Base-by-base conservation (phyloP, 164 flowering plant species). In the Buxus sempervirens region DNA sequence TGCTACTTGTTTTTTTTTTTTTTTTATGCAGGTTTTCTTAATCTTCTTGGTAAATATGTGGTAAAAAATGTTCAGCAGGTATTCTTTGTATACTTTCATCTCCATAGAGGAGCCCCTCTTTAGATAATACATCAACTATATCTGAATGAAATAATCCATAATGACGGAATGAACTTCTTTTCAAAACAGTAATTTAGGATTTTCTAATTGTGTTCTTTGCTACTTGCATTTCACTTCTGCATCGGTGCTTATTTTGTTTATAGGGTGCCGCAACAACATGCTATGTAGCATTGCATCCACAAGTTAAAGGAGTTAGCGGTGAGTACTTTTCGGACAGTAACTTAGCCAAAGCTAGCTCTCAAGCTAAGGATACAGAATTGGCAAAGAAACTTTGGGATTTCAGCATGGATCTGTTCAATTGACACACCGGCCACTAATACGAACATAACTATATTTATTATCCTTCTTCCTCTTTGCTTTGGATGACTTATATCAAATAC, bases 241-340 rank as follows among this genome's bases (percentile, higher is more conserved):
- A n/a, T 13, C 21, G 60, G 15, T 58, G 54, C 23, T 48, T 66
- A 14, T 55, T 23, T 24, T 72, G 62, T 55, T 24, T 70, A 49
- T 64, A 91, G 97, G 95, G 97, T 54, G 89, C 95, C 23, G 89
- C 97, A 36, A 91, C 97, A 15, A 84, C 90, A 60, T 91, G 93
- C 68, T 91, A 88, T 58, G 85, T 83, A 41, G 97, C 97, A 24
- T 61, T 88, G 78, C 83, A 86, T 70, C 90, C 97, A 3, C 78
- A 86, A 28, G 84, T 89, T 12, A 65, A 76, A 54, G 91, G 89
- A 7, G 79, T 83, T 14, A 81, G 78, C 14, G 91, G 97, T 0
- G 78, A 85, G 68, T 91, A 84, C 65, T 91, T 81, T 49, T 7
- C 22, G 12, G 91, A 89, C 74, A 67, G 81, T 58, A 89, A 88